Base-by-base conservation (phyloP, 805 yeast species). In the Brettanomyces bruxellensis region DNA sequence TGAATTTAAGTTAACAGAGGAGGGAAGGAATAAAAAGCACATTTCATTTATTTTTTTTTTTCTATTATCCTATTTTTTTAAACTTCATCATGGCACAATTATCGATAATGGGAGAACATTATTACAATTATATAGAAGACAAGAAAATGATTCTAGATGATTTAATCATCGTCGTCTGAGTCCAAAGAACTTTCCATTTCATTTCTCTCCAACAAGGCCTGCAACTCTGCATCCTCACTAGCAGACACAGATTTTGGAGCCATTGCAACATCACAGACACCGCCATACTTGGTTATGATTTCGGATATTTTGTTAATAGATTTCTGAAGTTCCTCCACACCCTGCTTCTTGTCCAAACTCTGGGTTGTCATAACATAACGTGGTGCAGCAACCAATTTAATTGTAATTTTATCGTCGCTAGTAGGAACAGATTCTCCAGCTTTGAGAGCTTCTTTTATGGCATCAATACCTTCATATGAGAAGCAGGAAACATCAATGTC, bases 241-340 rank as follows among this genome's bases (percentile, higher is more conserved):
- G 96, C 98, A 47, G 97, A 89, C 55, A 93, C 98, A 39, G 98
- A 97, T 79, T 90, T 91, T 62, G 99, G 98, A 58, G 95, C 91
- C 97, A 91, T 91, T 46, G 95, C 89, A 53, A 91, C 84, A 55
- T 86, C 87, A 66, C 95, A 84, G 48, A 79, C 77, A 62, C 99
- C 99, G 45, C 88, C 95, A 46, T 78, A 75, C 22, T 75, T 71
- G 50, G 75, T 76, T 59, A 93, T 89, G 43, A 81, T 73, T 57
- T 76, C 78, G 49, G 78, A 75, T 52, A 93, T 85, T 56, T 75
- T 80, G 54, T 76, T 84, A 54, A 93, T 87, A 43, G 98, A 95
- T 55, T 76, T 67, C 61, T 81, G 83, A 61, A 93, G 75, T 40
- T 80, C 69, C 49, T 83, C 85, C 55, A 93, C 76, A 65, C 99